A percentile compares a stretch with the other conserved stretches of the same genome.
Conservation (phyloP, 805 yeast species). For the Wickerhamomyces rabaulensis region DNA sequence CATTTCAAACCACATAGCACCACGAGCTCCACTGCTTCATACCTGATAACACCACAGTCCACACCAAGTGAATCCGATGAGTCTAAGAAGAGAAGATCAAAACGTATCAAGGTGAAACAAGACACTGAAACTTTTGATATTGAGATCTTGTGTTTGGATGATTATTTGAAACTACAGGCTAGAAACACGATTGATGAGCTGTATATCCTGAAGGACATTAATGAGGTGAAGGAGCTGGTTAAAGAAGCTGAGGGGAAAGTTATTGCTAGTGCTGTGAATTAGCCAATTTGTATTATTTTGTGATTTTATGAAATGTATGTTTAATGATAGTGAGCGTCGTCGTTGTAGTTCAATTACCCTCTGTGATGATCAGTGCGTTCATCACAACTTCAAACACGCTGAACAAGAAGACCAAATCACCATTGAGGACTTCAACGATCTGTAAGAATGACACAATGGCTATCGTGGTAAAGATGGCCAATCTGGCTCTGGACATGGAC, state of each 20-base stretch:
- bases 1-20: conserved; percentile 12
- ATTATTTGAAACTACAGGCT: conserved; percentile 15
- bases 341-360: not conserved
- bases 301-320: not conserved
- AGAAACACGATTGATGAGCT: conserved; percentile 10
- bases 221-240: conserved; percentile 12
- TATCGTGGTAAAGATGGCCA: conserved; percentile 1
- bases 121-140: conserved; percentile 8
- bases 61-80: conserved; percentile 19
- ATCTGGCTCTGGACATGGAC: conserved; percentile 6
- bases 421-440: conserved; percentile 4
- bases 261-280: not conserved
- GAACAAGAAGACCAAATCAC: conserved; percentile 7
- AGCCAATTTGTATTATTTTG: not conserved
- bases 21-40: not conserved
- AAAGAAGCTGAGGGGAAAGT: conserved; percentile 9
- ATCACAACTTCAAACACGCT: conserved; percentile 5
- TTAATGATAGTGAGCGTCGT: not conserved
- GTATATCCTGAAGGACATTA: conserved; percentile 9
- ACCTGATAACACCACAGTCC: conserved; percentile 19
- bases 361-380: conserved; percentile 3
- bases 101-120: conserved; percentile 19
- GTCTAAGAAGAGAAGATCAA: conserved; percentile 17
- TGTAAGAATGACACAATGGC: conserved; percentile 5
- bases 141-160: conserved; percentile 18